phyloP scores from a whole-genome alignment of 495 filamentous ascomycete species.

The Trichoderma erinaceum region DNA sequence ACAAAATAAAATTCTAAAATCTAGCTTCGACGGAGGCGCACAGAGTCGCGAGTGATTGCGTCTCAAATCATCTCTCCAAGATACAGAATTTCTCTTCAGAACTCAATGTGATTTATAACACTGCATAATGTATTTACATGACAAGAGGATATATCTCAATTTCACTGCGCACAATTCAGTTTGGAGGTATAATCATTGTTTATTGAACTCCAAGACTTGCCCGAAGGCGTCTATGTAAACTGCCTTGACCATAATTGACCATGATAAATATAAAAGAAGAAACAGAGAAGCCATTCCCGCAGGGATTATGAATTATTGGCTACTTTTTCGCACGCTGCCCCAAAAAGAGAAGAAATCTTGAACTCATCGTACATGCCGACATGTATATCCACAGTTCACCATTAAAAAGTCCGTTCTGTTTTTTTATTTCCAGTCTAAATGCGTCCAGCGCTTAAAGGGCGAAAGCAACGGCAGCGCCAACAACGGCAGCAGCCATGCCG shows the following conservation, averaged over 20 bases:
- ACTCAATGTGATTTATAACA: too few relatives aligned
- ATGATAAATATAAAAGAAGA: neutral
- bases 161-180: neutral
- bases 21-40: too few relatives aligned
- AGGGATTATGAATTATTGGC: neutral
- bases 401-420: neutral
- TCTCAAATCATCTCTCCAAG: too few relatives aligned
- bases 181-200: neutral
- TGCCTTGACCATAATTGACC: neutral
- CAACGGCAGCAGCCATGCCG: conserved; percentile 9
- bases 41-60: too few relatives aligned
- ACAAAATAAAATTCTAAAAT: neutral
- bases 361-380: conserved; percentile 11
- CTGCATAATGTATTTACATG: too few relatives aligned
- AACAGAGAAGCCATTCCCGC: conserved; percentile 1
- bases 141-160: too few relatives aligned
- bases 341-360: neutral
- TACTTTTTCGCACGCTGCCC: conserved; percentile 6
- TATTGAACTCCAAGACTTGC: neutral
- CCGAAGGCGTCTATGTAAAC: conserved; percentile 8
- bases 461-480: conserved; percentile 3
- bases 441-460: neutral
- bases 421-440: neutral
- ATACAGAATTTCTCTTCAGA: too few relatives aligned
- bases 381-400: neutral